phyloP scores from a whole-genome alignment of 164 flowering plant genomes.

The Vitis rotundifolia region DNA sequence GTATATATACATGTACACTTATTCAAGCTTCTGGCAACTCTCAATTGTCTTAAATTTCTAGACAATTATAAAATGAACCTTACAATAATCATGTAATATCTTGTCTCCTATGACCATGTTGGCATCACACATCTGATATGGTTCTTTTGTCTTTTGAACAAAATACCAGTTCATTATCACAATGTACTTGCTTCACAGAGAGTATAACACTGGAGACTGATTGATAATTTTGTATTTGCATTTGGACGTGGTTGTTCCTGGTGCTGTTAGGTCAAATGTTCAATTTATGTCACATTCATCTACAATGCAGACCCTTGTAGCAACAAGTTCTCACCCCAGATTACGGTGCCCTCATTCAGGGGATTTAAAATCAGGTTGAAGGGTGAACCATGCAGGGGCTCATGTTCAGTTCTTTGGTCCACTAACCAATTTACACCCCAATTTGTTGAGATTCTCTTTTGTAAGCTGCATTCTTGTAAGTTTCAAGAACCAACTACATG shows the following conservation, averaged over 20 bases:
- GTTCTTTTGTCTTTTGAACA: not conserved
- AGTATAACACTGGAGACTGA: not conserved
- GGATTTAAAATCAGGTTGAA: too few species aligned
- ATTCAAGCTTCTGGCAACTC: not conserved
- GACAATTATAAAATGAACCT: not conserved
- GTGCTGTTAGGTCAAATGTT: not conserved
- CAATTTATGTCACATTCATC: not conserved
- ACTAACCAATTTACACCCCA: too few species aligned
- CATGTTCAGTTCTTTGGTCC: too few species aligned
- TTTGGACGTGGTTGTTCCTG: not conserved
- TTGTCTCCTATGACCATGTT: not conserved
- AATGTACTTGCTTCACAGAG: not conserved
- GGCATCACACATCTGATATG: not conserved
- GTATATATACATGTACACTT: conserved; percentile 3
- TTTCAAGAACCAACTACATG: not conserved
- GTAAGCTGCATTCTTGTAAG: not conserved
- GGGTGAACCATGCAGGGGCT: too few species aligned
- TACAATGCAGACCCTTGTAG: not conserved
- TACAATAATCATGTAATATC: not conserved
- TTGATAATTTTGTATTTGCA: too few species aligned
- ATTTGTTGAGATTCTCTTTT: too few species aligned
- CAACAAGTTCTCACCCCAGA: too few species aligned
- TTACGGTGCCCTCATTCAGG: too few species aligned
- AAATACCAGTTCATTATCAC: not conserved
- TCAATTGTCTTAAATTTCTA: not conserved